Base-by-base conservation (phyloP, 1,139 yeast species). In the Candida freyschussii region DNA sequence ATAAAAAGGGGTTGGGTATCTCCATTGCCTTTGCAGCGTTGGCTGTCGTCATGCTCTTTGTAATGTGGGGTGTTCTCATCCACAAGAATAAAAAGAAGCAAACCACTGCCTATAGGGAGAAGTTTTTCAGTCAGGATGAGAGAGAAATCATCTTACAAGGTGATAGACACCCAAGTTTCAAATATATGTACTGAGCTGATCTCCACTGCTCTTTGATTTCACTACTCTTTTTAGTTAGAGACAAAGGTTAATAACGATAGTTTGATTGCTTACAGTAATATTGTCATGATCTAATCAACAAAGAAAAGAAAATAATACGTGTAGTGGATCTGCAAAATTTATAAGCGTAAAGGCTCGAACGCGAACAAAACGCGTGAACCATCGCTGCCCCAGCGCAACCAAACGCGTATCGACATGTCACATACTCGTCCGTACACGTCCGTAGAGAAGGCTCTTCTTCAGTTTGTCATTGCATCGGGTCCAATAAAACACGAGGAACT, bases 121-220 rank as follows among this genome's bases (percentile, higher is more conserved):
- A 71, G 39, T 73, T 74, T 58, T 66, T 66, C 15, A 45, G 60
- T 8, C 48, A 57, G 36, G 60, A 64, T n/a, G 72, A 70, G 34
- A 67, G 72, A 49, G 69, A 69, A 29, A 53, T 44, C 21, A 37
- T 38, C n/a, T 34, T 68, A 42, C 70, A 67, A 18, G 89, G 93
- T 42, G 95, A 84, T 54, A 58, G 69, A 44, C 72, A 72, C 47
- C 94, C 94, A 2, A 61, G 63, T 23, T 80, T 78, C 54, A 52
- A 57, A 39, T 70, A 68, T 53, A 56, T 62, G 56, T 68, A 67
- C 45, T 69, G 47, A 41, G 11, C 21, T 18, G 18, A 13, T 23
- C 26, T 19, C 12, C n/a, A n/a, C n/a, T n/a, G n/a, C n/a, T n/a
- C n/a, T n/a, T n/a, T n/a, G n/a, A n/a, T n/a, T n/a, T n/a, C n/a